Evolutionary conservation across 139 green algal species (phyloP), one percentile per base, ranked within the genome.

Genomic region (Chlorella sp.): DNA sequence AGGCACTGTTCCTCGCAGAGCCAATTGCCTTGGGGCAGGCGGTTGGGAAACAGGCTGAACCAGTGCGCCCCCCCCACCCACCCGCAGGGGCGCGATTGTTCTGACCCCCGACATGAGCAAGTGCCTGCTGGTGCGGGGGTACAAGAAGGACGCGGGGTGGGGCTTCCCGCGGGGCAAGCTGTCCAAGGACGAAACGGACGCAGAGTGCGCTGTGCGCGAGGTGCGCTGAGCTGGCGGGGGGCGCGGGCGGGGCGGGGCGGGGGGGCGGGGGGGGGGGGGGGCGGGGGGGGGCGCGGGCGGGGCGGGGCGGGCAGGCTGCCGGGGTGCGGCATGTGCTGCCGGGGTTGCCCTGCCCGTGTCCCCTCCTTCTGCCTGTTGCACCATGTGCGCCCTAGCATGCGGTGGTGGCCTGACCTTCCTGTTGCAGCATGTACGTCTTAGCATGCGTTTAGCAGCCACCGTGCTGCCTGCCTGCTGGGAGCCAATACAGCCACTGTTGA

Each of bases 141-240:
- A 92, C 87, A 96, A 96, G 79, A 88, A 91, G 73, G 91, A 90
- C 57, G 92, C 93, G n/a, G 92, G 91, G 40, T 99, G 98, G 98
- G 96, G 97, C 68, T 99, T 99, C 92, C 97, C 97, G 0, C 95
- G 95, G 24, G 97, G 97, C 75, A 99, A 99, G 91, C 92, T 98
- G 66, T 96, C 96, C 92, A 95, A 96, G 76, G 94, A 95, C 37
- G 97, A 99, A 90, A 91, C 90, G 3, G 96, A 99, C 86, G 81
- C 89, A 7, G 89, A 94, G 39, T 99, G 97, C 91, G 97, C 97
- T 9, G 87, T 94, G 26, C 93, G 97, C n/a, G 97, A 99, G 95
- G 97, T 86, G 57, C 18, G 81, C 53, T 32, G 48, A 57, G 48
- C 48, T 57, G 48, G 48, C 48, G 48, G 48, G 40, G 12, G 7